Percentiles rank a stretch among this genome's conserved stretches.
These are phyloP conservation scores for Naganishia randhawae DNA, from an alignment of 768 basidiomycete genomes.

Conservation along the genomic window DNA sequence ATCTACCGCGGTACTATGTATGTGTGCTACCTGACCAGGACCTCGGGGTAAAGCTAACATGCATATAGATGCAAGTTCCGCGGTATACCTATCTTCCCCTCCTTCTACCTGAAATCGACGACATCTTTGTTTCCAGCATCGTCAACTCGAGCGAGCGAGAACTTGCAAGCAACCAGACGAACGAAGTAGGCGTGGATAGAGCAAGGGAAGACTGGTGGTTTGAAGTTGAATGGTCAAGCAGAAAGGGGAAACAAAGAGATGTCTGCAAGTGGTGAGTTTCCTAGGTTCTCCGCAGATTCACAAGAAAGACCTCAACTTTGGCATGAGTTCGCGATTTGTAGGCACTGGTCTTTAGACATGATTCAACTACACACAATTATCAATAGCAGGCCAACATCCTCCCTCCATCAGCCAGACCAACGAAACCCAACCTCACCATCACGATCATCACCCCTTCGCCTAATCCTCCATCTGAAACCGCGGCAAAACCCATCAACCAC, in stretches of 20 bases:
- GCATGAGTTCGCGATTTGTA: no score
- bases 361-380: conserved; percentile 65
- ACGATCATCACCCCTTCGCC: conserved; percentile 55
- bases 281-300: no score
- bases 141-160: neutral
- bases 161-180: neutral
- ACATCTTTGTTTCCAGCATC: conserved; percentile 85
- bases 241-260: conserved; percentile 29
- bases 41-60: neutral
- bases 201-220: conserved; percentile 92
- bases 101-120: conserved; percentile 78
- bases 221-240: conserved; percentile 55
- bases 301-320: no score
- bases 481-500: conserved; percentile 64
- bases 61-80: conserved; percentile 60
- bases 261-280: conserved; percentile 68
- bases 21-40: no score
- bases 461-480: conserved; percentile 68
- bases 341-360: conserved; percentile 97
- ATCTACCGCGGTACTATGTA: conserved; percentile 28
- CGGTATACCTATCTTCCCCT: conserved; percentile 90
- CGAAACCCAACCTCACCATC: conserved; percentile 22
- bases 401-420: conserved; percentile 45
- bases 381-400: conserved; percentile 56
- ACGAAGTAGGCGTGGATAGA: neutral